These are phyloP conservation scores for Plasmopara halstedii DNA, from an alignment of 352 stramenopile genomes.

Conservation along the genomic window DNA sequence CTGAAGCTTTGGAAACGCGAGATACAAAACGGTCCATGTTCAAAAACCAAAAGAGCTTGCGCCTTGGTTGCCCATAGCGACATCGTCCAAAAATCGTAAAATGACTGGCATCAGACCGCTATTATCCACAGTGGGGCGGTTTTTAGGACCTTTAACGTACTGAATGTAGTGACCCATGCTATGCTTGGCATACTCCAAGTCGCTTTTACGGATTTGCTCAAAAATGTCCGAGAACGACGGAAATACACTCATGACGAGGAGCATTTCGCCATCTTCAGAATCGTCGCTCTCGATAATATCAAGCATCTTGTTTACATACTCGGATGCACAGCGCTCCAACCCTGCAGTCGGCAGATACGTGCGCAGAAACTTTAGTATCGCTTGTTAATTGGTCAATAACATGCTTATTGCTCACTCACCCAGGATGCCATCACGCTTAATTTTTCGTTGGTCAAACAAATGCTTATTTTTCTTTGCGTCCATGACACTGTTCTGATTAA, in stretches of 20 bases:
- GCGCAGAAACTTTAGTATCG: not conserved
- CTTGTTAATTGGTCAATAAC: not conserved
- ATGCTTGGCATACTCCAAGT: slow-evolving; percentile 77
- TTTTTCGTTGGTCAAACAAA: slow-evolving; percentile 70
- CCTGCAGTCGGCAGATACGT: not conserved
- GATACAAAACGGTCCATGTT: slow-evolving; percentile 25
- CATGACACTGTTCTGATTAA: slow-evolving; percentile 60
- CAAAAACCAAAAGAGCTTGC: slow-evolving; percentile 73
- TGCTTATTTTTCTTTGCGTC: slow-evolving; percentile 73
- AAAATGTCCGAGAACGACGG: slow-evolving; percentile 86
- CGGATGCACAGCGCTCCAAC: slow-evolving; percentile 36
- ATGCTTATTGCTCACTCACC: slow-evolving; percentile 19
- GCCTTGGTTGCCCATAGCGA: slow-evolving; percentile 46
- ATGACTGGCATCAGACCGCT: slow-evolving; percentile 69
- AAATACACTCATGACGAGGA: slow-evolving; percentile 79
- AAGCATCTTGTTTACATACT: slow-evolving; percentile 83
- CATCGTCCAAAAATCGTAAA: slow-evolving; percentile 66
- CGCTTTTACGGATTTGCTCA: slow-evolving; percentile 67
- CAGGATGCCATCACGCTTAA: slow-evolving; percentile 76
- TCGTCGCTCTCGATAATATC: slow-evolving; percentile 76
- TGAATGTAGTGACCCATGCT: slow-evolving; percentile 82
- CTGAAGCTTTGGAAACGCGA: slow-evolving; percentile 18
- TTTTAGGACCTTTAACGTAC: slow-evolving; percentile 79
- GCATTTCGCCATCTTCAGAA: slow-evolving; percentile 69
- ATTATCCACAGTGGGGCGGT: slow-evolving; percentile 64